Percentiles rank a stretch among this genome's conserved stretches.
phyloP scores from a whole-genome alignment of 305 asterid species.

The Solanum chacoense region DNA sequence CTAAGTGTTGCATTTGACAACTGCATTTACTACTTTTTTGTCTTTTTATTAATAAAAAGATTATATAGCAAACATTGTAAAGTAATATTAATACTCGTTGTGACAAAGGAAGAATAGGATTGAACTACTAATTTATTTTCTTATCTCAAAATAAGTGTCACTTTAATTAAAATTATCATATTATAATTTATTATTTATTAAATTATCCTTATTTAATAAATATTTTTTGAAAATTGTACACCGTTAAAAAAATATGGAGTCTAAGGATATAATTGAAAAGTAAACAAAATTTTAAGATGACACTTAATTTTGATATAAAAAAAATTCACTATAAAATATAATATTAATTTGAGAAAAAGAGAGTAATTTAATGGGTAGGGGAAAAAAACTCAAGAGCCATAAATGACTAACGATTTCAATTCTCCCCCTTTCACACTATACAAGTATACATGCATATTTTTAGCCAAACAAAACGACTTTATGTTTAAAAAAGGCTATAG shows the following conservation, averaged over 20 bases:
- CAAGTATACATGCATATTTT: background rate
- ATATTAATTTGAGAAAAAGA: background rate
- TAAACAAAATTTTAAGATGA: background rate
- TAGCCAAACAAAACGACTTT: background rate
- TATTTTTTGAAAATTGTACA: background rate
- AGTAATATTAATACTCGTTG: background rate
- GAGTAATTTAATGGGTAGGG: background rate
- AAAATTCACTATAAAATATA: background rate
- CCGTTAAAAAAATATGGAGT: background rate
- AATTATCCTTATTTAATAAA: background rate
- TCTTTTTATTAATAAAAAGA: background rate
- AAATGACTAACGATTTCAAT: background rate
- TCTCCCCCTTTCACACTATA: background rate
- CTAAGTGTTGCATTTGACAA: background rate
- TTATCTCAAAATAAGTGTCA: background rate
- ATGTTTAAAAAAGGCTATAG: background rate
- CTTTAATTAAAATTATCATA: background rate
- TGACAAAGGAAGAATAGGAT: background rate
- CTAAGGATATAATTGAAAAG: background rate
- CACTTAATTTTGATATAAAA: background rate
- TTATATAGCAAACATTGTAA: background rate
- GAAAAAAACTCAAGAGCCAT: too few species aligned
- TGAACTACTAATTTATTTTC: background rate
- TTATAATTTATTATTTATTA: accelerated
- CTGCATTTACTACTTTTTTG: background rate